Percentiles rank a stretch among this genome's conserved stretches.
Evolutionary conservation across 305 asterid genomes (phyloP).

Genomic region (Solanum aculeatissimum): DNA sequence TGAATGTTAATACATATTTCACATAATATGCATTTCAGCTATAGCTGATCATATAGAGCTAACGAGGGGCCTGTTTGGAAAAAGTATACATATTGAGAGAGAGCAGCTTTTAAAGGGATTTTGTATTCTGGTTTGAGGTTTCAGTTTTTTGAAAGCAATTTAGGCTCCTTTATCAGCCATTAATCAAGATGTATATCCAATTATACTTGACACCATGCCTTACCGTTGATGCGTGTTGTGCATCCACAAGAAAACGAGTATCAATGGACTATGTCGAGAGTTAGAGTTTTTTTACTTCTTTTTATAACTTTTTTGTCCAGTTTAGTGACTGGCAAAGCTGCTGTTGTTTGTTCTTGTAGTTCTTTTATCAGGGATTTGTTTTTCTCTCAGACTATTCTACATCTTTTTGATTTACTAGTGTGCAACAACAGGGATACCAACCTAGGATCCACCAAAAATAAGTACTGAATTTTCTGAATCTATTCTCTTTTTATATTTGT

Average conservation of each 20-base stretch:
- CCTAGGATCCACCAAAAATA: conserved; percentile 37
- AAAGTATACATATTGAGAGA: conserved; percentile 17
- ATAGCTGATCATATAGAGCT: conserved; percentile 42
- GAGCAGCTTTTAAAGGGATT: conserved; percentile 28
- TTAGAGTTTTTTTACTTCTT: conserved; percentile 23
- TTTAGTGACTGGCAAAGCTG: conserved; percentile 25
- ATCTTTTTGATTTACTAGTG: conserved; percentile 42
- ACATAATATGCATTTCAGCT: conserved; percentile 29
- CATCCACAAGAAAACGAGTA: conserved; percentile 30
- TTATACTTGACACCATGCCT: conserved; percentile 32
- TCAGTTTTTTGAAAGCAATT: conserved; percentile 25
- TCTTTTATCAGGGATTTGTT: conserved; percentile 27
- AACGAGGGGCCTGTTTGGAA: conserved; percentile 31
- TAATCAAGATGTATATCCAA: conserved; percentile 52
- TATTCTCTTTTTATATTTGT: conserved; percentile 20
- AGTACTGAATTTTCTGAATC: conserved; percentile 25
- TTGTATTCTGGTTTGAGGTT: conserved; percentile 32
- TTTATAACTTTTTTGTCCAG: conserved; percentile 11
- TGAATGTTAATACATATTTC: conserved; percentile 28
- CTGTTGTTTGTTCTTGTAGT: conserved; percentile 14
- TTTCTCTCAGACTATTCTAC: conserved; percentile 40
- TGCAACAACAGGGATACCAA: conserved; percentile 41
- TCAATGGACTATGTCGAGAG: conserved; percentile 27
- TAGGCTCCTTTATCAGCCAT: conserved; percentile 34
- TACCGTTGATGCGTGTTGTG: conserved; percentile 31